Evolutionary conservation across 805 yeast genomes (phyloP).

Genomic region (Debaryomyces castellii): DNA sequence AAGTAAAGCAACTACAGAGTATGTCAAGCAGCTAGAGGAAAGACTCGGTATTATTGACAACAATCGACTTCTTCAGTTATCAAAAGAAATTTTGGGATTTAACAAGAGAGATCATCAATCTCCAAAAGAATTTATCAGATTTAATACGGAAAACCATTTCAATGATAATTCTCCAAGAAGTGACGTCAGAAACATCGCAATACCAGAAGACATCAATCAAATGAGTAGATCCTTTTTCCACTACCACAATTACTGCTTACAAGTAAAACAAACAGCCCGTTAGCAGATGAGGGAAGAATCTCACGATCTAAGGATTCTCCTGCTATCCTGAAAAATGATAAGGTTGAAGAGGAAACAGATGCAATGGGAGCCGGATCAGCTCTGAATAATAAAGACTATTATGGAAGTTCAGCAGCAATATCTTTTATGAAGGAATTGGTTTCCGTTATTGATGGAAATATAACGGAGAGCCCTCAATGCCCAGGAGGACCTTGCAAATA

Average conservation of each 20-base stretch:
- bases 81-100: background rate
- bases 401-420: slow-evolving; percentile 12
- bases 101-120: background rate
- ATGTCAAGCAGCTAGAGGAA: background rate
- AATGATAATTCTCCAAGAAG: background rate
- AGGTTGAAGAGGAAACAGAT: slow-evolving; percentile 3
- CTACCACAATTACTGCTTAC: background rate
- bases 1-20: background rate
- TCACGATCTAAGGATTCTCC: too few species aligned
- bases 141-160: background rate
- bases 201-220: background rate
- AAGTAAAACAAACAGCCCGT: background rate
- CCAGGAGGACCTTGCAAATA: background rate
- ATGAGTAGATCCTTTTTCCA: background rate
- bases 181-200: background rate
- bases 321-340: background rate
- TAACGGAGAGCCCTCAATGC: slow-evolving; percentile 1
- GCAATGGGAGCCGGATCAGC: slow-evolving; percentile 13
- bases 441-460: slow-evolving; percentile 6
- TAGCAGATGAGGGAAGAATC: too few species aligned
- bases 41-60: background rate
- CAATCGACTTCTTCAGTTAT: background rate
- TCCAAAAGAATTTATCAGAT: background rate
- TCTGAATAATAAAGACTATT: slow-evolving; percentile 7
- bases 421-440: slow-evolving; percentile 12